Conservation (phyloP, 345 rosid genomes). For the Anastatica hierochuntica region DNA sequence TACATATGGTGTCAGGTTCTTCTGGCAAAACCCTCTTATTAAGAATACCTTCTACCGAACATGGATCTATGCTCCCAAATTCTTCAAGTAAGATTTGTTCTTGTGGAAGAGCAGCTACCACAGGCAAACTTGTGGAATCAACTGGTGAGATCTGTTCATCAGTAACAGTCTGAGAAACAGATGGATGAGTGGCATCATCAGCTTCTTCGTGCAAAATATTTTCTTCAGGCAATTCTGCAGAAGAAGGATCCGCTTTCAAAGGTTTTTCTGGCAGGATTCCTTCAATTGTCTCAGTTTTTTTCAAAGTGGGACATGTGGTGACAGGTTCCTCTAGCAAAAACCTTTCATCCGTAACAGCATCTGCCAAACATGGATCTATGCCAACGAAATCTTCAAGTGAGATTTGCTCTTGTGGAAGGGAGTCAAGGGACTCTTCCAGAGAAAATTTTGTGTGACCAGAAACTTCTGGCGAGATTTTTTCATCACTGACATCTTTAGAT, state of each 20-base stretch:
- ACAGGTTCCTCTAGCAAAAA: conserved; percentile 6
- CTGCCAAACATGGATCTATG: background rate
- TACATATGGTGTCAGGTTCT: background rate
- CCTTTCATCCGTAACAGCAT: conserved; percentile 1
- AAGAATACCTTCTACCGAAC: background rate
- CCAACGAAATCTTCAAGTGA: conserved; percentile 4
- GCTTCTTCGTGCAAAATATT: conserved; percentile 4
- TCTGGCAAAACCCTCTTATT: conserved; percentile 8
- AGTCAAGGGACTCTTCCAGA: background rate
- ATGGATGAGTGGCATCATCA: conserved; percentile 1
- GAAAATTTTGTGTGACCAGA: background rate
- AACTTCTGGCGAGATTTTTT: background rate
- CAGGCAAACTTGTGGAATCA: background rate
- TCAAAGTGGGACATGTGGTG: background rate
- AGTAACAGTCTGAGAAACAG: conserved; percentile 1
- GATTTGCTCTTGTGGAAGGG: background rate
- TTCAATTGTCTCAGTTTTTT: background rate
- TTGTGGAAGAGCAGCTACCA: conserved; percentile 6
- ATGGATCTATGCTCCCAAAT: conserved; percentile 2
- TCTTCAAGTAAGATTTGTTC: background rate
- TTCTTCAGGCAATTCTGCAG: conserved; percentile 1
- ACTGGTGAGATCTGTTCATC: conserved; percentile 1
- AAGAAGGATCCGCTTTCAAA: conserved; percentile 1
- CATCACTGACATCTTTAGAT: conserved; percentile 5
- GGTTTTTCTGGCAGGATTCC: conserved; percentile 3